These are phyloP conservation scores for Fusarium globosum DNA, from an alignment of 2,329 filamentous ascomycete species.

Conservation along the genomic window DNA sequence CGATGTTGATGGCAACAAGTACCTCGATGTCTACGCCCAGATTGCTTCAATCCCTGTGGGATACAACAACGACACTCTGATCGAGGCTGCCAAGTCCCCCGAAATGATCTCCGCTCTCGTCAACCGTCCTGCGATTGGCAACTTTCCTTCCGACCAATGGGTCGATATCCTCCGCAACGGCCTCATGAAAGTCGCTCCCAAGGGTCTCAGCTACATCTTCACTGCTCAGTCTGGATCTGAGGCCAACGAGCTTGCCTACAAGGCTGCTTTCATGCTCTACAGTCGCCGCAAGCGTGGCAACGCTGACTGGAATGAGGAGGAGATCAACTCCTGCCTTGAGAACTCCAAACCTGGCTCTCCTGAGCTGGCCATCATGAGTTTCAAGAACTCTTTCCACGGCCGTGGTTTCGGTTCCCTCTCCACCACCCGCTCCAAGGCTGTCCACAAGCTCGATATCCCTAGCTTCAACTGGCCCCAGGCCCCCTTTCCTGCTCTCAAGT, in stretches of 20 bases:
- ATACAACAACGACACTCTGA: constrained; percentile 80
- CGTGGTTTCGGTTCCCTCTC: constrained; percentile 82
- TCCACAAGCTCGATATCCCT: constrained; percentile 90
- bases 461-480: constrained; percentile 89
- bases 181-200: constrained; percentile 77
- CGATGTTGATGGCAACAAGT: constrained; percentile 62
- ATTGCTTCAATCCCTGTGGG: constrained; percentile 87
- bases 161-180: constrained; percentile 76
- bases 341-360: constrained; percentile 80
- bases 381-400: constrained; percentile 83
- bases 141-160: constrained; percentile 84
- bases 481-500: constrained; percentile 81
- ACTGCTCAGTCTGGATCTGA: constrained; percentile 83
- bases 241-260: constrained; percentile 87
- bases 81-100: constrained; percentile 71
- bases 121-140: constrained; percentile 82
- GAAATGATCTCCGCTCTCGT: constrained; percentile 80
- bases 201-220: constrained; percentile 82
- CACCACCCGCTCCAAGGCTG: constrained; percentile 83
- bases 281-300: constrained; percentile 77
- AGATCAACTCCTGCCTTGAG: constrained; percentile 74
- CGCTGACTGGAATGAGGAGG: constrained; percentile 77
- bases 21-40: constrained; percentile 74
- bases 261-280: constrained; percentile 87
- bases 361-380: constrained; percentile 80